Evolutionary conservation across 2,329 filamentous ascomycete genomes (phyloP), one percentile per base, ranked within the genome.

Genomic region (Pseudogymnoascus sp.): DNA sequence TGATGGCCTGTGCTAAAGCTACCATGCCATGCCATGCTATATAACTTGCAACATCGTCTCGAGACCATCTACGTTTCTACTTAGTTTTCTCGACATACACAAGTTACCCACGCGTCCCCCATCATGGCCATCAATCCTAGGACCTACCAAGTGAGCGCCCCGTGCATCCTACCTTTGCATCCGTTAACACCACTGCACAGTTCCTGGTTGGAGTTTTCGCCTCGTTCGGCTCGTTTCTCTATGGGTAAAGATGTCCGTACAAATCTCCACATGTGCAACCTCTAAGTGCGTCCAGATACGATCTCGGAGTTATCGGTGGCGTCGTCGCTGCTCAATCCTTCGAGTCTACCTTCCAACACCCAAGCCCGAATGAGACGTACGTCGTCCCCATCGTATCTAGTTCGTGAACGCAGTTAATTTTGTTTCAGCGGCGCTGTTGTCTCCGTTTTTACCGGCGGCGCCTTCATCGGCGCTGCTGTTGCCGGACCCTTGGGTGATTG

Each of bases 361-460:
- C 62, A 61, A 24, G 37, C 28, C 19, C 62, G 28, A 61, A 64
- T 64, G 62, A 64, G 53, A 35, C 40, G 62, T 64, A 37, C 19
- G 19, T 19, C n/a, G 38, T 28, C 35, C 7, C 14, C 12, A 37
- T n/a, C 35, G 6, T 37, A 37, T 37, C 35, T n/a, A 37, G 35
- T 16, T 14, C 59, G 26, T 50, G 14, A 26, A 53, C 6, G 31
- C 35, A 16, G 35, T 35, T 37, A 85, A 37, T 37, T 37, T 14
- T n/a, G 14, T 19, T 37, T 14, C 12, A 37, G 79, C 24, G 88
- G 87, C 62, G 82, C 87, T 2, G 86, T 90, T 0, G 89, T 91
- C 2, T 89, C 87, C 4, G 79, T 90, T 62, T 91, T 91, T 73
- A 91, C 89, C 0, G 86, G 81, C 3, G 84, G 88, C 40, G 3